These are phyloP conservation scores for Diaporthe vaccinii DNA, from an alignment of 2,329 filamentous ascomycete species.

Conservation along the genomic window DNA sequence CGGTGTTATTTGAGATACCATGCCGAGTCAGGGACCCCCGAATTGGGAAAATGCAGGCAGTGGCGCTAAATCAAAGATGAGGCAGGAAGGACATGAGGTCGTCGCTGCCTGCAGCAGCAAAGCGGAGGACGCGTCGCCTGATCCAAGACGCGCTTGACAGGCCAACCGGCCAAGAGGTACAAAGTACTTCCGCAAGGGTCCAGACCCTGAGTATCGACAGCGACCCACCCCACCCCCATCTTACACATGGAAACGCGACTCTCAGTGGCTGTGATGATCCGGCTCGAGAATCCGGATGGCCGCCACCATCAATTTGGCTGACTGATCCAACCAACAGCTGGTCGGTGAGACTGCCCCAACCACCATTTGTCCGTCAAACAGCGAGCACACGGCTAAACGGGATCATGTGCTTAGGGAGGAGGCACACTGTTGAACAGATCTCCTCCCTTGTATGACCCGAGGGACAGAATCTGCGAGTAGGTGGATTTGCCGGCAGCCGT, in stretches of 20 bases:
- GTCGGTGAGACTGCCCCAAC: background rate
- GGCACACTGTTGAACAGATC: background rate
- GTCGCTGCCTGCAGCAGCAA: background rate
- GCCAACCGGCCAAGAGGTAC: background rate
- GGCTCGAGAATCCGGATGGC: background rate
- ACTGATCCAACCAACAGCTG: background rate
- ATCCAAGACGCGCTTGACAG: background rate
- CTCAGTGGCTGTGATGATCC: background rate
- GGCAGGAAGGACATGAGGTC: background rate
- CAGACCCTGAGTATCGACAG: background rate
- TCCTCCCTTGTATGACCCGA: background rate
- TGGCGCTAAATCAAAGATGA: background rate
- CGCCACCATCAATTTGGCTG: background rate
- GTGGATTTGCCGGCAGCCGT: slow-evolving; percentile 1
- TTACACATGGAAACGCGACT: background rate
- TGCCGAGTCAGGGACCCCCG: background rate
- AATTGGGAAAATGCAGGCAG: background rate
- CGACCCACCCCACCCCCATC: background rate
- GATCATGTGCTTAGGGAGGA: background rate
- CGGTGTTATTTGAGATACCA: slow-evolving; percentile 27
- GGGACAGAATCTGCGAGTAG: background rate
- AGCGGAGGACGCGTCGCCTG: slow-evolving; percentile 9
- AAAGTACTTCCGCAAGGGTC: background rate
- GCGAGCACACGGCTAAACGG: background rate
- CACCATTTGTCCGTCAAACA: background rate